A percentile compares a stretch with the other conserved stretches of the same genome.
Conservation (phyloP, 2,329 filamentous ascomycete genomes). For the Aspergillus persii region DNA sequence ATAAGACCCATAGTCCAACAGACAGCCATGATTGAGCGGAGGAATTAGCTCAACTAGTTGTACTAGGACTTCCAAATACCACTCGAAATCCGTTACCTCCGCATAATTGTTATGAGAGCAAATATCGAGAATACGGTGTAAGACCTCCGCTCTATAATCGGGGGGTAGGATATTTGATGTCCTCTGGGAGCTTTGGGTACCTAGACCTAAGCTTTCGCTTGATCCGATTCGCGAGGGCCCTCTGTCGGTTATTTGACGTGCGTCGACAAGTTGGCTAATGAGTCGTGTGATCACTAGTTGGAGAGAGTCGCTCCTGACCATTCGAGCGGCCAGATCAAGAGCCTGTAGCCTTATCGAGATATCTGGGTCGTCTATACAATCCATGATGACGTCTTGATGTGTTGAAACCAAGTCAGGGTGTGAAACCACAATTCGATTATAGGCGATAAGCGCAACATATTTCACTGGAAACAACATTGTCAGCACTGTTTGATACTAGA, state of each 20-base stretch:
- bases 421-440: conserved; percentile 88
- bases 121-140: conserved; percentile 80
- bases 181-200: neutral
- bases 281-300: conserved; percentile 80
- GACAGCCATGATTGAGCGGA: conserved; percentile 22
- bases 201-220: conserved; percentile 1
- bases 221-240: conserved; percentile 37
- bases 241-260: conserved; percentile 54
- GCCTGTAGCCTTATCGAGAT: conserved; percentile 94
- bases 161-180: conserved; percentile 58
- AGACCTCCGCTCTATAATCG: conserved; percentile 81
- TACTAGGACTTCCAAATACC: conserved; percentile 89
- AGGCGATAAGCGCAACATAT: conserved; percentile 92
- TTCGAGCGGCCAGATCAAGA: conserved; percentile 84
- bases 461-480: conserved; percentile 63
- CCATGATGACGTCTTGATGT: conserved; percentile 93
- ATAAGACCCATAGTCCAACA: conserved; percentile 15
- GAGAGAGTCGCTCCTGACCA: conserved; percentile 87
- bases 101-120: conserved; percentile 86
- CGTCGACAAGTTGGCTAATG: conserved; percentile 75
- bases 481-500: neutral
- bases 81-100: conserved; percentile 87
- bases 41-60: conserved; percentile 71
- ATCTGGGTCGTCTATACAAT: conserved; percentile 92
- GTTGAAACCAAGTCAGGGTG: conserved; percentile 85